These are phyloP conservation scores for Rostrohypoxylon terebratum DNA, from an alignment of 495 filamentous ascomycete species.

Conservation along the genomic window DNA sequence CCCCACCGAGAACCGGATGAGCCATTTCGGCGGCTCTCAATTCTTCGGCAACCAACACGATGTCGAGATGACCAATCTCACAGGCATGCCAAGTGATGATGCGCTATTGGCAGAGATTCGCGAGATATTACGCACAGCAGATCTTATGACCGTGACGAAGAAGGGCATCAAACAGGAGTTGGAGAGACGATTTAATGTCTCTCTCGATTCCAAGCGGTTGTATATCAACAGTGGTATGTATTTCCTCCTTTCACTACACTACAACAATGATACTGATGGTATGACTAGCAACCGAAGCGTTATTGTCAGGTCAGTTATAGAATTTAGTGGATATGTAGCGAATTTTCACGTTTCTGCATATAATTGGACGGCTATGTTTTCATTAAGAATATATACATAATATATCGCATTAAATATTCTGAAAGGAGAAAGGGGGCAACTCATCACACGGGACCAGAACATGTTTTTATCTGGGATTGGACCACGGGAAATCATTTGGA, in stretches of 20 bases:
- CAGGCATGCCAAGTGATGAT: constrained; percentile 84
- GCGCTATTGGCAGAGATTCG: constrained; percentile 92
- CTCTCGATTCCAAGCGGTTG: constrained; percentile 80
- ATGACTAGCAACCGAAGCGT: constrained; percentile 74
- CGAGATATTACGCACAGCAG: constrained; percentile 88
- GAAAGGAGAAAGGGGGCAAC: constrained; percentile 20
- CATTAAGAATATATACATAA: constrained; percentile 34
- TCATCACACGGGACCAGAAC: constrained; percentile 19
- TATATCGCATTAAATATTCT: constrained; percentile 39
- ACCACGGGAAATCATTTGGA: constrained; percentile 20
- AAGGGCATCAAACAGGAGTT: constrained; percentile 96
- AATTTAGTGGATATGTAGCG: constrained; percentile 1
- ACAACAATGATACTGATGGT: constrained; percentile 51
- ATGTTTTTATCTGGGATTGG: constrained; percentile 14
- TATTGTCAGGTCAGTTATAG: constrained; percentile 76
- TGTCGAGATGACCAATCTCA: constrained; percentile 75
- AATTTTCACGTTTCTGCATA: constrained; percentile 36
- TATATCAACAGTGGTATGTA: constrained; percentile 94
- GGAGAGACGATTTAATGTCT: constrained; percentile 86
- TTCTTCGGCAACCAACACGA: constrained; percentile 68
- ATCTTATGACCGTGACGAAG: constrained; percentile 98
- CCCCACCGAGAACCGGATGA: constrained; percentile 71
- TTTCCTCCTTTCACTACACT: constrained; percentile 7
- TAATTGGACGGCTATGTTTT: constrained; percentile 38
- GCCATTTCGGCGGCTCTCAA: constrained; percentile 63